Evolutionary conservation across 2,329 filamentous ascomycete species (phyloP), one percentile per base, ranked within the genome.

Genomic region (Trichoderma koningiopsis): DNA sequence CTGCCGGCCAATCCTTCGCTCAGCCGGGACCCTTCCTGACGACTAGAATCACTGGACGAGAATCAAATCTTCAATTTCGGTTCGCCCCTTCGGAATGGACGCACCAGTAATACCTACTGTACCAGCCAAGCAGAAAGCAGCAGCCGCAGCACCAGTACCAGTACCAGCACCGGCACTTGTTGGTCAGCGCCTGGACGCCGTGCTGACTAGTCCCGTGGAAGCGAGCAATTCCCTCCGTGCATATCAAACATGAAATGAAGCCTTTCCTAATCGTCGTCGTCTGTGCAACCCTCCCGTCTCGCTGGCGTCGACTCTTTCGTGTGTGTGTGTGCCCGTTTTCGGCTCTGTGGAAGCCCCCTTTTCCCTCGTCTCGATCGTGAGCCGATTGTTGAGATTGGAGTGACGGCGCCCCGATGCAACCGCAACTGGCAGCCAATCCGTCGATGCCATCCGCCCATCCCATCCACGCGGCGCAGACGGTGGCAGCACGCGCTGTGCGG

Each of bases 201-300:
- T 47, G 35, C 31, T 55, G 37, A 19, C 27, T 53, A 53, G 53
- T 19, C 19, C 37, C 11, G 22, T 43, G 10, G 52, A 66, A 66
- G 63, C 35, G 63, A 47, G 63, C 63, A 40, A 16, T 53, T 53
- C 53, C 37, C 52, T 37, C 31, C 10, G 14, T 49, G 47, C 47
- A 49, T 49, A 24, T 13, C 33, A 35, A 14, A 35, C 33, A 35
- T 35, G 4, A 14, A 35, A 13, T 24, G 19, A 24, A 24, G 47
- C 56, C 56, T 37, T 19, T 31, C 31, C 56, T 33, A 16, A 22
- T 37, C n/a, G n/a, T 24, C 19, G 31, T 22, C 29, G 19, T 31
- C 56, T 16, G 63, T 66, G 63, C 55, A 59, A 66, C 55, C 63
- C 33, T 59, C 47, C 40, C 29, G 33, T 66, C 63, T 56, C 52